Percentiles rank a stretch among this genome's conserved stretches.
Evolutionary conservation across 1,139 yeast genomes (phyloP).

Genomic region (Yamadazyma pseudoaaseri): DNA sequence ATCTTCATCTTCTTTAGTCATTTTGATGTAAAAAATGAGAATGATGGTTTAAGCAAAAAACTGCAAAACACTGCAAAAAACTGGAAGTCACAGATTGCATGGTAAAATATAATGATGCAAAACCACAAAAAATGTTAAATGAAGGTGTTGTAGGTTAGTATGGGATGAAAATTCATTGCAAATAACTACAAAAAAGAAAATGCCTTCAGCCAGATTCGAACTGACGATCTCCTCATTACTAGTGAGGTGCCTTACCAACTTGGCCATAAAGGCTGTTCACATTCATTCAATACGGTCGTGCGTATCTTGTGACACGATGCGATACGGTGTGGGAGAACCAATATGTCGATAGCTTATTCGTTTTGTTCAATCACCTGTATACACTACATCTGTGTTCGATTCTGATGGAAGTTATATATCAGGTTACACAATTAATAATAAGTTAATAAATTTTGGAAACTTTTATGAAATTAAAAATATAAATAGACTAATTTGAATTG

Average conservation of each 20-base stretch:
- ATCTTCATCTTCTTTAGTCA: conserved; percentile 24
- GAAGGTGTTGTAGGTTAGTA: background rate
- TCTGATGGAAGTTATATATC: too few relatives aligned
- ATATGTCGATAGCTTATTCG: too few relatives aligned
- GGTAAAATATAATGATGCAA: background rate
- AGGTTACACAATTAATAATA: too few relatives aligned
- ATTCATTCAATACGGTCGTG: background rate
- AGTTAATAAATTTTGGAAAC: too few relatives aligned
- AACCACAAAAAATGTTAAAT: too few relatives aligned
- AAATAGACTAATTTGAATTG: too few relatives aligned
- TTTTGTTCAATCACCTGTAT: too few relatives aligned
- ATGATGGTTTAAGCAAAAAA: too few relatives aligned
- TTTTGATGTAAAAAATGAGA: conserved; percentile 1
- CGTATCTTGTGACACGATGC: background rate
- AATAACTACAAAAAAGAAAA: conserved; percentile 20
- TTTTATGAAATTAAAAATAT: too few relatives aligned
- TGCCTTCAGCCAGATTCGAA: conserved; percentile 84
- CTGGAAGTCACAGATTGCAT: background rate
- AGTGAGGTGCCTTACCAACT: conserved; percentile 93
- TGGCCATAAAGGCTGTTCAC: conserved; percentile 55
- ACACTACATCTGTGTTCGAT: too few relatives aligned
- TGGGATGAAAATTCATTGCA: background rate
- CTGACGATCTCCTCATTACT: conserved; percentile 90
- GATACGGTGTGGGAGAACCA: too few relatives aligned
- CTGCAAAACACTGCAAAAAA: too few relatives aligned